Evolutionary conservation across 164 flowering plant genomes (phyloP).

Genomic region (Saururus chinensis): DNA sequence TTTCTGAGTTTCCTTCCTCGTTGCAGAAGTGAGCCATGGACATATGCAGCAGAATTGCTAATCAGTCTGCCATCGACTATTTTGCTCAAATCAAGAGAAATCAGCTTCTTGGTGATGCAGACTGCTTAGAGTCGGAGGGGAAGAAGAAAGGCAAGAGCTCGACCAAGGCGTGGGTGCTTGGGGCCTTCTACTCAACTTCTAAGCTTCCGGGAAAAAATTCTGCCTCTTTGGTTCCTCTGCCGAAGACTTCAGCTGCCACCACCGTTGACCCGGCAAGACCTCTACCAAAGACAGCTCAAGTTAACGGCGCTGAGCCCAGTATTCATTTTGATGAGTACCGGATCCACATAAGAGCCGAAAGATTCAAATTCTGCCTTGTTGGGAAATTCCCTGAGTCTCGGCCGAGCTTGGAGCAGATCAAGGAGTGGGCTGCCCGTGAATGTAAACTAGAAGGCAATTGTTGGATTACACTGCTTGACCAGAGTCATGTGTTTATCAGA

Average conservation of each 20-base stretch:
- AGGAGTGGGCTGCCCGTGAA: background rate
- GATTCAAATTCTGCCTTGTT: background rate
- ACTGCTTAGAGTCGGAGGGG: too few species aligned
- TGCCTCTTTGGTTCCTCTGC: background rate
- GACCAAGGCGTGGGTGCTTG: background rate
- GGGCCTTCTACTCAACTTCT: background rate
- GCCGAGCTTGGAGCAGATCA: slow-evolving; percentile 1
- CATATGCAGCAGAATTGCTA: background rate
- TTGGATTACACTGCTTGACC: background rate
- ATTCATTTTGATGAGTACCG: background rate
- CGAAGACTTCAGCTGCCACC: background rate
- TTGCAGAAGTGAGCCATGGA: background rate
- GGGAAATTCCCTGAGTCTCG: background rate
- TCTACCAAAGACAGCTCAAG: background rate
- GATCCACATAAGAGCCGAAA: background rate
- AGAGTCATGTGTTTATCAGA: background rate
- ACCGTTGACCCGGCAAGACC: background rate
- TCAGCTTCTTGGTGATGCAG: background rate
- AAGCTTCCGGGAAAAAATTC: background rate
- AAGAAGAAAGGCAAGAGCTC: background rate
- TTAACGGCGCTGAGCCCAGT: background rate
- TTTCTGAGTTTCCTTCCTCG: too few species aligned
- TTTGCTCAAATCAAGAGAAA: background rate
- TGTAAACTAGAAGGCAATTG: background rate
- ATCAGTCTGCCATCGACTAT: background rate